Evolutionary conservation across 2,329 filamentous ascomycete species (phyloP), one percentile per base, ranked within the genome.

Genomic region (Fusarium ambrosium): DNA sequence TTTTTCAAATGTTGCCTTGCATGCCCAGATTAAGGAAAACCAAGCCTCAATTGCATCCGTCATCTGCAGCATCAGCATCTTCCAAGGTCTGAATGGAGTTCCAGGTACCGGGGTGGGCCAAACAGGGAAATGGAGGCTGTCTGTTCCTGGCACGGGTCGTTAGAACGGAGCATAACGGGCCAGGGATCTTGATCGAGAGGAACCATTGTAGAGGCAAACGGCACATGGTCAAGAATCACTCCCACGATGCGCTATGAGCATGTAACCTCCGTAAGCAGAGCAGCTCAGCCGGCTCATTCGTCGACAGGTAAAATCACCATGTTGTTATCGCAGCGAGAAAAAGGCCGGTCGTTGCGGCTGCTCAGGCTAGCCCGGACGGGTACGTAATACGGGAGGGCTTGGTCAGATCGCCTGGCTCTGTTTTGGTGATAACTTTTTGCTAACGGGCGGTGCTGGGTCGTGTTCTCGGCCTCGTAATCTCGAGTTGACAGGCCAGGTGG

Each of bases 41-140:
- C 66, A 69, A 79, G 77, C 77, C 73, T 77, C 74, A 68, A 78
- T 67, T 64, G 70, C 74, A 70, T 69, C 77, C 74, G 77, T 77
- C 75, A 76, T 73, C 72, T 62, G 48, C 62, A 62, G 66, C 72
- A 74, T 77, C 72, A 75, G 62, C 70, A 60, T 62, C 56, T 43
- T 67, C 43, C 59, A 29, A 62, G 24, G 70, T 32, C 58, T 63
- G 39, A 67, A 72, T 43, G 48, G 64, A 64, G 72, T 48, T 56
- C 64, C 62, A 48, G 48, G 59, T 62, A 59, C 51, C 55, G 59
- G 68, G 70, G 72, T 70, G 48, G 48, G 55, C 71, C 61, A 51
- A 59, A 72, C 66, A 64, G 59, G 51, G 66, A 64, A 62, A 69
- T 53, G 36, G 65, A 64, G 73, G 64, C 64, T 71, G 64, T 71